Percentiles rank a stretch among this genome's conserved stretches.
Evolutionary conservation across 176 grass and related monocot genomes (phyloP).

Genomic region (Raddia distichophylla): DNA sequence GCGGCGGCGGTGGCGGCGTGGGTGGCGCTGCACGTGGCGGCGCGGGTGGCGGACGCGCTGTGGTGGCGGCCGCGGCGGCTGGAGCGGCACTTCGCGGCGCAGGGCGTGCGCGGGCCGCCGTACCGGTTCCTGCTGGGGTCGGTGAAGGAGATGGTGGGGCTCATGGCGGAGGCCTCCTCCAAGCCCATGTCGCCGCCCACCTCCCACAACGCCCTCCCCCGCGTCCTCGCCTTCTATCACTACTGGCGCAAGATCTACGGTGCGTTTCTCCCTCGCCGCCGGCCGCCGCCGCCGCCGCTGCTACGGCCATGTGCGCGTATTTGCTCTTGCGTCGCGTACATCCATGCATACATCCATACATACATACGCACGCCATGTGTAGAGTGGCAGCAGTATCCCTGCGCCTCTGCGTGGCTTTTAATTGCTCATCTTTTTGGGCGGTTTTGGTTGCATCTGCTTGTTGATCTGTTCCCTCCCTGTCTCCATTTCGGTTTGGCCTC

Average conservation of each 20-base stretch:
- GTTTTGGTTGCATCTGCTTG: slow-evolving; percentile 49
- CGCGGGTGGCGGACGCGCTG: slow-evolving; percentile 61
- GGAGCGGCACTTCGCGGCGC: slow-evolving; percentile 76
- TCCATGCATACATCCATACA: neutral
- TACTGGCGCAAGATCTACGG: slow-evolving; percentile 96
- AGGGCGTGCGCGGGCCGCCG: slow-evolving; percentile 74
- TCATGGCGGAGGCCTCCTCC: slow-evolving; percentile 76
- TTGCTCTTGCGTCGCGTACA: neutral
- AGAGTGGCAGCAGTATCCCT: neutral
- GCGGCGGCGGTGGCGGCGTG: slow-evolving; percentile 25
- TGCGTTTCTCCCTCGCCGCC: neutral
- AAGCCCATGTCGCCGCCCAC: slow-evolving; percentile 75
- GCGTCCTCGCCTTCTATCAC: slow-evolving; percentile 93
- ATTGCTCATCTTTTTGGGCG: slow-evolving; percentile 45
- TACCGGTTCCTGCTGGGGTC: slow-evolving; percentile 75
- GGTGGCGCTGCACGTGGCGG: slow-evolving; percentile 52
- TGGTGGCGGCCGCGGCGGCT: slow-evolving; percentile 76
- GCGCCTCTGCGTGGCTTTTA: neutral
- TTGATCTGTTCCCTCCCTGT: slow-evolving; percentile 51
- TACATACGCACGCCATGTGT: neutral
- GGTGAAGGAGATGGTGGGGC: slow-evolving; percentile 77
- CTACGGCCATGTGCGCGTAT: neutral
- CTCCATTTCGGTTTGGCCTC: slow-evolving; percentile 15
- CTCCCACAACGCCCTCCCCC: slow-evolving; percentile 81
- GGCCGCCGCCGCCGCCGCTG: neutral